Percentiles rank a stretch among this genome's conserved stretches.
Evolutionary conservation across 2,329 filamentous ascomycete species (phyloP).

Genomic region (Teratosphaeria zuluensis): DNA sequence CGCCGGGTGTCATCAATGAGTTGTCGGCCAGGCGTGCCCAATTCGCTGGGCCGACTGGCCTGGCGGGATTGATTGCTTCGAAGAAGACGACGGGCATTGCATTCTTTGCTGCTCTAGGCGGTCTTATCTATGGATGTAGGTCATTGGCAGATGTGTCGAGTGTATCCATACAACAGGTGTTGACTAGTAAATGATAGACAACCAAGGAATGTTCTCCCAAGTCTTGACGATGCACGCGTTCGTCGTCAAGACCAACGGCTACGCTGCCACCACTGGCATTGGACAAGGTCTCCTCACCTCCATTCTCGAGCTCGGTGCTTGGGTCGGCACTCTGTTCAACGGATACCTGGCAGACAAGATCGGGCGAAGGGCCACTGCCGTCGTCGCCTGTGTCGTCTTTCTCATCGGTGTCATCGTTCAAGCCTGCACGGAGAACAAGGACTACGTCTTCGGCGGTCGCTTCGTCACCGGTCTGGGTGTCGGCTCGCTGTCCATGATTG

Average conservation of each 20-base stretch:
- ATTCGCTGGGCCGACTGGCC: constrained; percentile 14
- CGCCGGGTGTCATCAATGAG: neutral
- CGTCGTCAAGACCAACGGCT: constrained; percentile 10
- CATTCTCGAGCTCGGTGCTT: constrained; percentile 28
- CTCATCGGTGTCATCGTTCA: constrained; percentile 54
- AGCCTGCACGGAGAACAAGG: constrained; percentile 1
- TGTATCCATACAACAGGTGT: neutral
- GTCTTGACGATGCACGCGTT: constrained; percentile 18
- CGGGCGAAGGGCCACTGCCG: constrained; percentile 59
- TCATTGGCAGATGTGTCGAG: neutral
- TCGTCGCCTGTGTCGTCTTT: constrained; percentile 58
- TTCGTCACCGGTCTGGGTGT: constrained; percentile 64
- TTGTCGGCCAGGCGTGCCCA: constrained; percentile 14
- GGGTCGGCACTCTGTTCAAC: constrained; percentile 62
- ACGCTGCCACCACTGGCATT: constrained; percentile 9
- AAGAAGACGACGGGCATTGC: constrained; percentile 16
- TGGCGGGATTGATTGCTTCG: constrained; percentile 15
- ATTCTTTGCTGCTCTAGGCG: constrained; percentile 18
- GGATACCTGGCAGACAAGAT: constrained; percentile 62
- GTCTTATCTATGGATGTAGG: constrained; percentile 19
- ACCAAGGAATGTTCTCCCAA: constrained; percentile 19
- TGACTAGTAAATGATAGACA: constrained; percentile 8
- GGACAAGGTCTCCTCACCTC: constrained; percentile 13
- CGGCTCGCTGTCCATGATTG: constrained; percentile 57
- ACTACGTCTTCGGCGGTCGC: constrained; percentile 56